These are phyloP conservation scores for Durotheca rogersii DNA, from an alignment of 495 filamentous ascomycete species.

Conservation along the genomic window DNA sequence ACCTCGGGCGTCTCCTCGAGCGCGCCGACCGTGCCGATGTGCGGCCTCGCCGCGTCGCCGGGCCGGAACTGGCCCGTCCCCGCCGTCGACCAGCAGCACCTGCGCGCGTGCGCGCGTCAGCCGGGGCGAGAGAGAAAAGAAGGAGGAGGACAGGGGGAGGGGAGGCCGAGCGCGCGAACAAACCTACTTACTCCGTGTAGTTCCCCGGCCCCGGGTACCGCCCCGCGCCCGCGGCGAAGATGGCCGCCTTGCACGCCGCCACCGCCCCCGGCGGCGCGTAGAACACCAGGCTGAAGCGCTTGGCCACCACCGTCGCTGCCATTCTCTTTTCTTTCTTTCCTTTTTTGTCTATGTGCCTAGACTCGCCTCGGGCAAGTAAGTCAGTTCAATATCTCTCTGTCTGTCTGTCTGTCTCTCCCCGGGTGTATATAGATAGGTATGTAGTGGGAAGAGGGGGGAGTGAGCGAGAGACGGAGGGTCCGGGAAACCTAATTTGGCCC, in stretches of 20 bases:
- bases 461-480: no score
- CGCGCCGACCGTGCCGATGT: conserved; percentile 54
- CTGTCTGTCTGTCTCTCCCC: no score
- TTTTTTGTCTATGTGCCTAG: no score
- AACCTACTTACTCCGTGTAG: conserved; percentile 66
- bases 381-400: no score
- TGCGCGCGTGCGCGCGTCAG: conserved; percentile 56
- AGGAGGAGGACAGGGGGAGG: no score
- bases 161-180: no score
- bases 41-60: conserved; percentile 55
- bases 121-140: no score
- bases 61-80: conserved; percentile 50
- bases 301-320: conserved; percentile 1
- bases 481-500: no score
- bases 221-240: conserved; percentile 66
- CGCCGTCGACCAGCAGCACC: conserved; percentile 55
- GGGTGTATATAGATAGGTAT: no score
- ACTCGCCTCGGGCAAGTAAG: no score
- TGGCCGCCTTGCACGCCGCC: conserved; percentile 55
- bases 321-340: no score
- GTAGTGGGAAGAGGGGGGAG: no score
- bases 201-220: conserved; percentile 56
- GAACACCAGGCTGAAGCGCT: conserved; percentile 54
- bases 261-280: conserved; percentile 53
- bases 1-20: conserved; percentile 55